Conservation (phyloP, 2,329 filamentous ascomycete genomes). For the Ophiostoma fasciatum region DNA sequence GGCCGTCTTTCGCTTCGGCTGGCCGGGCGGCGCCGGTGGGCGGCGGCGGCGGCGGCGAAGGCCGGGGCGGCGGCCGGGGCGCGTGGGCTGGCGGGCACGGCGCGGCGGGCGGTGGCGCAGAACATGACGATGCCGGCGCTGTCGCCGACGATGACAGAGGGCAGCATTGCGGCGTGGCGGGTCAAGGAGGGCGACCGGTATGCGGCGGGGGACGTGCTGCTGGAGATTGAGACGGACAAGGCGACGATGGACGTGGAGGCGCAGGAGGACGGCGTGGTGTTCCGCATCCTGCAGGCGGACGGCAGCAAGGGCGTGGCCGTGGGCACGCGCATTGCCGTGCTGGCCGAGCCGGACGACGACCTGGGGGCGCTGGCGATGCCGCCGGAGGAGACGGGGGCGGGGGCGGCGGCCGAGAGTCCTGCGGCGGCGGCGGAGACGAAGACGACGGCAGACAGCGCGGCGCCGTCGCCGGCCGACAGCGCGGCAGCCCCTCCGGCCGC, state of each 20-base stretch:
- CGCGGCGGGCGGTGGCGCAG: conserved; percentile 54
- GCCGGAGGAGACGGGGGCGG: conserved; percentile 38
- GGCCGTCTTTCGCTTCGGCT: conserved; percentile 12
- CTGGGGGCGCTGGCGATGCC: conserved; percentile 60
- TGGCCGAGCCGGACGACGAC: conserved; percentile 72
- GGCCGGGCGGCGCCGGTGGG: conserved; percentile 9
- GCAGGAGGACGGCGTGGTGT: conserved; percentile 73
- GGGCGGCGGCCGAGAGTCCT: conserved; percentile 11
- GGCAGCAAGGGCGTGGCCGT: conserved; percentile 66
- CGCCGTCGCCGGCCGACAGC: conserved; percentile 12
- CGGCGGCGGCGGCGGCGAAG: no score
- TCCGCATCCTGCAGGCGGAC: conserved; percentile 64
- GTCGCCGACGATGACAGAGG: conserved; percentile 88
- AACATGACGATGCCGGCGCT: conserved; percentile 87
- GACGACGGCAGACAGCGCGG: conserved; percentile 1
- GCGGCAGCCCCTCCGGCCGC: no score
- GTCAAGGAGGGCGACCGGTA: conserved; percentile 79
- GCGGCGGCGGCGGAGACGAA: conserved; percentile 12
- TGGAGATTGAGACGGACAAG: conserved; percentile 91
- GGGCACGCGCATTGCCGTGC: conserved; percentile 65
- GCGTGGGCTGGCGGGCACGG: conserved; percentile 5
- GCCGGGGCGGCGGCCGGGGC: not conserved
- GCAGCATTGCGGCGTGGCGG: conserved; percentile 73
- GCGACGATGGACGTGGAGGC: conserved; percentile 91
- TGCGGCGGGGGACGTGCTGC: conserved; percentile 67